phyloP scores from a whole-genome alignment of 140 eudicot genomes.

The Stevia rebaudiana region DNA sequence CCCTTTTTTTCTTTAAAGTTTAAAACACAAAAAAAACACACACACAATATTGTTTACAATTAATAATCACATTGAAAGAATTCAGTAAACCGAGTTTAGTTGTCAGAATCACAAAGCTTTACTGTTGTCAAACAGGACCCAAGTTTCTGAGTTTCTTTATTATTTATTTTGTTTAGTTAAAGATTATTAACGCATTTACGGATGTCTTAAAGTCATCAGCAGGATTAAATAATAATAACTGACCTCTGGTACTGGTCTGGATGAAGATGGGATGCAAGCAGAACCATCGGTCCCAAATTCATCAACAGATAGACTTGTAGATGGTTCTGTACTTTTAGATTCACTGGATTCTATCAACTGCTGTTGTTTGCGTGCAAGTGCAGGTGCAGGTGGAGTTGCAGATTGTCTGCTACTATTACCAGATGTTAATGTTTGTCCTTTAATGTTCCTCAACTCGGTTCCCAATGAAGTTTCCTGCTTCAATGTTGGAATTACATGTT shows the following conservation, averaged over 20 bases:
- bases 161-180: background rate
- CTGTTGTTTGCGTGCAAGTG: conserved; percentile 62
- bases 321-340: conserved; percentile 64
- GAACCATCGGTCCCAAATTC: conserved; percentile 60
- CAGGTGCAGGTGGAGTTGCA: no score
- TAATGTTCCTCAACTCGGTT: conserved; percentile 48
- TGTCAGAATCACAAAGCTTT: no score
- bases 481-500: background rate
- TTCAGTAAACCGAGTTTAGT: background rate
- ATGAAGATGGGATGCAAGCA: conserved; percentile 58
- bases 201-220: no score
- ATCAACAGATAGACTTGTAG: conserved; percentile 54
- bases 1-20: no score
- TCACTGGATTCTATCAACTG: conserved; percentile 58
- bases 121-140: background rate
- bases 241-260: conserved; percentile 74
- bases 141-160: background rate
- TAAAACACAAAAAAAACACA: background rate
- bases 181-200: background rate
- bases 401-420: conserved; percentile 51
- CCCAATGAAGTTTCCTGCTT: conserved; percentile 58
- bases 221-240: background rate
- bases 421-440: conserved; percentile 53
- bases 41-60: no score
- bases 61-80: background rate